Base-by-base conservation (phyloP, 108 stramenopile genomes). In the Aurantiochytrium sp. region DNA sequence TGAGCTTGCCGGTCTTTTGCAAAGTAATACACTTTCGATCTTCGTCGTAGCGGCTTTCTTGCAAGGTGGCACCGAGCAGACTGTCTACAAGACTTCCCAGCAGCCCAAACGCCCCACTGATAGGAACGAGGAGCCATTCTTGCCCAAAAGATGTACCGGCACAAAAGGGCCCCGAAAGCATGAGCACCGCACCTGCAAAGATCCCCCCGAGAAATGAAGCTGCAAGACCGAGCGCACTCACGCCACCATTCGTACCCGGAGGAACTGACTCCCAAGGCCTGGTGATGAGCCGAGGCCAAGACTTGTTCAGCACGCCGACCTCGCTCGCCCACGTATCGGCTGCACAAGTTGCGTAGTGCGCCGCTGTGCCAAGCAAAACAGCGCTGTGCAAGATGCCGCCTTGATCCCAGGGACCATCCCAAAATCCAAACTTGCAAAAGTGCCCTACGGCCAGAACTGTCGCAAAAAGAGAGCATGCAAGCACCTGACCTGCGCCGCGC, bases 311-410 rank as follows among this genome's bases (percentile, higher is more conserved):
- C 14, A 89, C 23, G 8, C 91, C 91, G 18, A 91, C 42, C 44
- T 91, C 91, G 44, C 76, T 87, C 44, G 91, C 91, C 89, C 89
- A 91, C 0, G 91, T 91, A 59, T 91, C 91, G 16, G 72, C 91
- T 8, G 88, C 57, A 29, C 88, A 88, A 18, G 42, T 44, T 47
- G 89, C 89, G 87, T 58, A 91, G 58, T 89, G 89, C 45, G 91
- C 88, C 19, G 53, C 58, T 21, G 43, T 60, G 87, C 58, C 58
- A 5, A 29, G 29, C 25, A 47, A 5, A 19, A 90, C 43, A 25
- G n/a, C 16, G 35, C 6, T 60, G 60, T 53, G 51, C 59, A 58
- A 42, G 58, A 6, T 5, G 58, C 72, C 58, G n/a, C 58, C 58
- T 28, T 49, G 47, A 1, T 6, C 42, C 49, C 59, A 88, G 45